Base-by-base conservation (phyloP, 495 filamentous ascomycete genomes). In the Aspergillus affinis region DNA sequence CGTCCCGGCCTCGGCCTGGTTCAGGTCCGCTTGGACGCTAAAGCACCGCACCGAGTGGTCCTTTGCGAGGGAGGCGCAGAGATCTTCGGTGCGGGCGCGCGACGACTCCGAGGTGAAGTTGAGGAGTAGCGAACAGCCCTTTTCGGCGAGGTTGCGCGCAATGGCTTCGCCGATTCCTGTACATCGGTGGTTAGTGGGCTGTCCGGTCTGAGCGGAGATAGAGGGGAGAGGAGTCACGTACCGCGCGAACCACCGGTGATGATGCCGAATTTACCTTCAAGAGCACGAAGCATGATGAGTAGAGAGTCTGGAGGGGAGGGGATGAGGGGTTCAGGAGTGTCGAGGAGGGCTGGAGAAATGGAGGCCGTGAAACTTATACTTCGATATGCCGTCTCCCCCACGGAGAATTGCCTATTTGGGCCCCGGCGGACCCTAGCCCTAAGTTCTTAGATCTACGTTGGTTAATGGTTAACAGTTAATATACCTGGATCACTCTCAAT, bases 141-240 rank as follows among this genome's bases (percentile, higher is more conserved):
- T 91, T 45, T 81, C 77, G 21, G 89, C 89, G 17, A 93, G 85
- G 65, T 94, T 93, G 52, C 81, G 82, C 44, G 86, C 87, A 64
- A 93, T 91, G n/a, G 89, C 88, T 58, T 86, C 89, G 52, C 92
- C 92, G 68, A 97, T 96, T 63, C 92, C 92, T 95, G 44, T 23
- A 26, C 23, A 17, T 18, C 30, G 3, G 30, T 20, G 27, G 32
- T 68, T 62, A 67, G 61, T 41, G 7, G 48, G 65, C 32, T 10
- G n/a, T 26, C 23, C 23, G 2, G 23, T 26, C 23, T 26, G 36
- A 15, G n/a, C 48, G 36, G 27, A 20, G 19, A 29, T 52, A 48
- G 32, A 46, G 56, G 47, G 29, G 55, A 23, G 41, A 54, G 62
- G 51, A 9, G 17, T 19, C 26, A 68, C 73, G 45, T 71, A 89